A percentile compares a stretch with the other conserved stretches of the same genome.
Conservation (phyloP, 352 stramenopile genomes). For the Pythium rishiriense region DNA sequence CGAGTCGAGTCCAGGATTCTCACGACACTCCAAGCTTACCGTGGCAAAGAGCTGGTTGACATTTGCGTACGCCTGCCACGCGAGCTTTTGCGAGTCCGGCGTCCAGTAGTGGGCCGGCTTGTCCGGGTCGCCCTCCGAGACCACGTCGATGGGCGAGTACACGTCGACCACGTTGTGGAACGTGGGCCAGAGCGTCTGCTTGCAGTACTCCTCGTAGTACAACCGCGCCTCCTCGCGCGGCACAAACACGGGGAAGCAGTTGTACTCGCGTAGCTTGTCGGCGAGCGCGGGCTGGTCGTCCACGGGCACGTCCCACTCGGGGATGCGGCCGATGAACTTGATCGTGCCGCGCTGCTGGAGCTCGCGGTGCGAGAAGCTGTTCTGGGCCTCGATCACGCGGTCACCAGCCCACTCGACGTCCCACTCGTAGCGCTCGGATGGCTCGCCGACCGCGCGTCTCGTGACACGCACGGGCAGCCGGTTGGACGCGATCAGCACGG, state of each 20-base stretch:
- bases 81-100: constrained; percentile 59
- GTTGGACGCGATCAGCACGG: constrained; percentile 76
- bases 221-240: constrained; percentile 52
- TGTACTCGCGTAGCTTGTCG: constrained; percentile 49
- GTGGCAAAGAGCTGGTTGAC: constrained; percentile 94
- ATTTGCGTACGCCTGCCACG: constrained; percentile 93
- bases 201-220: constrained; percentile 95
- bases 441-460: constrained; percentile 6
- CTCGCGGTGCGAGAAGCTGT: constrained; percentile 74
- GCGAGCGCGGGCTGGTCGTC: constrained; percentile 53
- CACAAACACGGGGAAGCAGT: constrained; percentile 73
- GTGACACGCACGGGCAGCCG: constrained; percentile 56
- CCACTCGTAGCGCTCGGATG: constrained; percentile 33
- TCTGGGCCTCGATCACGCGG: constrained; percentile 73
- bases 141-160: constrained; percentile 74
- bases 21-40: constrained; percentile 20
- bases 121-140: constrained; percentile 38
- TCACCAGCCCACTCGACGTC: constrained; percentile 69
- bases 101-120: constrained; percentile 57
- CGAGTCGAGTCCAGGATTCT: no score
- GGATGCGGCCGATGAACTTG: constrained; percentile 72
- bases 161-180: constrained; percentile 96
- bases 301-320: constrained; percentile 49
- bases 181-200: constrained; percentile 95
- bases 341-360: constrained; percentile 63